Conservation (phyloP, 257 asterid species). For the Henckelia pumila region DNA sequence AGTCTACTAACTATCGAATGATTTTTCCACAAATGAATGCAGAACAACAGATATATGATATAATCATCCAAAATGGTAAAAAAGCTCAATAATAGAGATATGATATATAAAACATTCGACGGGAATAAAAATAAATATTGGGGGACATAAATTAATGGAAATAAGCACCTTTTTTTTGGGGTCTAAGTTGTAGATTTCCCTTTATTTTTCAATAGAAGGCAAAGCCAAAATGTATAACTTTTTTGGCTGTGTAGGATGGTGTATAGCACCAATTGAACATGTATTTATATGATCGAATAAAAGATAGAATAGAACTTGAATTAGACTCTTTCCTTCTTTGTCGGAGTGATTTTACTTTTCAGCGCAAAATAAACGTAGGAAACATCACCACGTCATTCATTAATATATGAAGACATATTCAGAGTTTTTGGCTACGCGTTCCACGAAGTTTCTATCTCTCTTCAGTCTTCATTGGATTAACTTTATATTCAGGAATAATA, state of each 20-base stretch:
- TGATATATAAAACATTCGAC: not conserved
- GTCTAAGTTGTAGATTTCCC: not conserved
- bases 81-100: not conserved
- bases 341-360: not conserved
- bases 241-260: too few species aligned
- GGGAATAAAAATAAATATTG: too few species aligned
- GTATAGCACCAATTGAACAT: not conserved
- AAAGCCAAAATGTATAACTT: not conserved
- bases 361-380: not conserved
- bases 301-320: not conserved
- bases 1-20: too few species aligned
- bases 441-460: too few species aligned
- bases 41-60: too few species aligned
- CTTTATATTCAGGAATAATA: too few species aligned
- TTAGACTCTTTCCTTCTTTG: not conserved
- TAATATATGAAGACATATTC: not conserved
- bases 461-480: too few species aligned
- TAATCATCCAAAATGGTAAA: too few species aligned
- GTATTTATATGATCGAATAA: not conserved
- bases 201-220: not conserved
- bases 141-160: too few species aligned
- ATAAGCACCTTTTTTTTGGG: not conserved
- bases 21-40: too few species aligned
- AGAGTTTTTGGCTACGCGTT: too few species aligned
- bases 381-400: not conserved